phyloP scores from a whole-genome alignment of 495 filamentous ascomycete species.

The Mytilinidion resinicola region DNA sequence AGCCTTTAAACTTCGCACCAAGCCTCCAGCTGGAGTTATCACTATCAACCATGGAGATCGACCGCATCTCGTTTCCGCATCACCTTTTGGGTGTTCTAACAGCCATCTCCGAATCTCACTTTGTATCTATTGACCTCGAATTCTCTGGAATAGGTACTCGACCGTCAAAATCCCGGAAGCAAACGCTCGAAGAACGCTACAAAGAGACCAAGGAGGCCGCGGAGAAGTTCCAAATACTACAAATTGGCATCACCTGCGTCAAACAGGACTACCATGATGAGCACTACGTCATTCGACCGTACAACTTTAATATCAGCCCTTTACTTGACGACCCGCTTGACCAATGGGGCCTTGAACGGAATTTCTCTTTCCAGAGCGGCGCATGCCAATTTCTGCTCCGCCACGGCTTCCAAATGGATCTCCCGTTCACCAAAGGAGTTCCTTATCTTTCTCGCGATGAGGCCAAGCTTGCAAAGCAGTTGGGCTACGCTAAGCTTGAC shows the following conservation, averaged over 20 bases:
- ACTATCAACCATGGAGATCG: slow-evolving; percentile 56
- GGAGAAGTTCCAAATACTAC: slow-evolving; percentile 64
- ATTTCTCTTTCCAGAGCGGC: slow-evolving; percentile 48
- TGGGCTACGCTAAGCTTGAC: slow-evolving; percentile 33
- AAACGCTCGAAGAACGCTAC: slow-evolving; percentile 59
- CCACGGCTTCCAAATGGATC: slow-evolving; percentile 57
- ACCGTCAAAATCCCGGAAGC: slow-evolving; percentile 8
- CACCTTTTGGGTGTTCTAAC: slow-evolving; percentile 54
- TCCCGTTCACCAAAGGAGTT: slow-evolving; percentile 53
- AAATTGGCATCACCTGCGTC: slow-evolving; percentile 68
- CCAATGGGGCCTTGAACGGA: slow-evolving; percentile 42
- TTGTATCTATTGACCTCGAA: slow-evolving; percentile 71
- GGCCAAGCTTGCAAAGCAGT: slow-evolving; percentile 41
- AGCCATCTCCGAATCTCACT: slow-evolving; percentile 54
- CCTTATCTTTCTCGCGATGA: slow-evolving; percentile 65
- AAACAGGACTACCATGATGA: slow-evolving; percentile 47
- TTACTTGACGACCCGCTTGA: slow-evolving; percentile 41
- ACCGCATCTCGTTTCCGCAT: slow-evolving; percentile 46
- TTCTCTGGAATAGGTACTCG: slow-evolving; percentile 59
- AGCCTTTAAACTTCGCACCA: neutral
- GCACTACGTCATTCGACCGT: slow-evolving; percentile 58
- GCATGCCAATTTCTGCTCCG: slow-evolving; percentile 58
- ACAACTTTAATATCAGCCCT: slow-evolving; percentile 63
- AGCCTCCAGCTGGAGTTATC: neutral
- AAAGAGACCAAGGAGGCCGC: slow-evolving; percentile 57